Evolutionary conservation across 768 basidiomycete genomes (phyloP).

Genomic region (Chlorophyllum brunneum): DNA sequence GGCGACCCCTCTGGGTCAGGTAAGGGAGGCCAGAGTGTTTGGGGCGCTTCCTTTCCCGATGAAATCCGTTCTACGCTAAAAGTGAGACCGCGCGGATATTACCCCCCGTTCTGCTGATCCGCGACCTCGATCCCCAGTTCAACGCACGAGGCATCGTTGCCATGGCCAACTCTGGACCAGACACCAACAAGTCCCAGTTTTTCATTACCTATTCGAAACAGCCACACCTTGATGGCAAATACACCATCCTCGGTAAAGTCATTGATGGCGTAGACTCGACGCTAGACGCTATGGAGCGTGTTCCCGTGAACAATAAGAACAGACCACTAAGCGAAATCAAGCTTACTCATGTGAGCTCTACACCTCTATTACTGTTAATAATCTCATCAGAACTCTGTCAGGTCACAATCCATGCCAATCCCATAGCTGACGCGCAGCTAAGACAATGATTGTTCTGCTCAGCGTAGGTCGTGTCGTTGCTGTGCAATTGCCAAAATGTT

Average conservation of each 20-base stretch:
- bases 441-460: conserved; percentile 21
- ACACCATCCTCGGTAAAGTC: conserved; percentile 95
- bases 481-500: neutral
- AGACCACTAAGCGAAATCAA: conserved; percentile 84
- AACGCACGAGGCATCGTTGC: conserved; percentile 92
- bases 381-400: conserved; percentile 24
- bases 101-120: conserved; percentile 20
- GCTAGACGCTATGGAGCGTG: conserved; percentile 89
- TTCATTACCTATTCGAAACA: conserved; percentile 92
- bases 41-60: conserved; percentile 89
- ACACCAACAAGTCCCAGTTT: conserved; percentile 91
- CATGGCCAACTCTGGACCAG: conserved; percentile 96
- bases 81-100: conserved; percentile 38
- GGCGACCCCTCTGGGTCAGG: conserved; percentile 88
- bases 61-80: conserved; percentile 94
- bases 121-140: conserved; percentile 53
- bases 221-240: conserved; percentile 89
- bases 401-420: conserved; percentile 93
- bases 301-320: conserved; percentile 89
- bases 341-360: conserved; percentile 61
- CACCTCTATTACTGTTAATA: conserved; percentile 9
- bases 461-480: conserved; percentile 3
- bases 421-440: conserved; percentile 77
- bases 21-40: conserved; percentile 96
- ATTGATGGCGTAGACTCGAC: conserved; percentile 97